Percentiles rank a stretch among this genome's conserved stretches.
These are phyloP conservation scores for Alternaria postmessia DNA, from an alignment of 2,329 filamentous ascomycete genomes.

Conservation along the genomic window DNA sequence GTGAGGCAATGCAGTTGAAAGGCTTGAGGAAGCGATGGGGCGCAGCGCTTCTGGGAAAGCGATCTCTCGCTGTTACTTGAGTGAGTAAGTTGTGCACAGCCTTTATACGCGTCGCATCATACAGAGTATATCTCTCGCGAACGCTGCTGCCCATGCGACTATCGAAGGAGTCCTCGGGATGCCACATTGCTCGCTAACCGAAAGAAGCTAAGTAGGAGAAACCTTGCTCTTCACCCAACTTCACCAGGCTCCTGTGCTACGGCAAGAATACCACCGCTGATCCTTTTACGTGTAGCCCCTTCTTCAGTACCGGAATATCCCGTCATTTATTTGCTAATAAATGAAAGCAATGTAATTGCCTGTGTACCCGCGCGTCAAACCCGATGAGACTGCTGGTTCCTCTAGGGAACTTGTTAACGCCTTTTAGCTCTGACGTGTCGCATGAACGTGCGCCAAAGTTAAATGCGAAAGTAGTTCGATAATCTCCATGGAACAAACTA, in stretches of 20 bases:
- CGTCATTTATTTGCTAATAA: accelerated
- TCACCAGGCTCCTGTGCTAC: not conserved
- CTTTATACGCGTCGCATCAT: no score
- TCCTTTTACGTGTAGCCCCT: not conserved
- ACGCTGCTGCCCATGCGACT: no score
- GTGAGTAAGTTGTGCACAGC: no score
- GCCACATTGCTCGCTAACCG: not conserved
- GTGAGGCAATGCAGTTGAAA: no score
- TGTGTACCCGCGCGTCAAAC: not conserved
- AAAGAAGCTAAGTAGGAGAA: not conserved
- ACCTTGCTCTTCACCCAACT: not conserved
- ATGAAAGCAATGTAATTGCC: not conserved
- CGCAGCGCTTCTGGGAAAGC: no score
- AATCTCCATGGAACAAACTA: not conserved
- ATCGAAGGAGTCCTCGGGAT: no score
- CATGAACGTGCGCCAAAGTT: not conserved
- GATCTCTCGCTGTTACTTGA: no score
- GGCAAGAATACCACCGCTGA: not conserved
- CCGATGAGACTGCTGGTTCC: no score
- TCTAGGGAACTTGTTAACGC: not conserved
- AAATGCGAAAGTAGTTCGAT: not conserved
- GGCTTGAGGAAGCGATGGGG: no score
- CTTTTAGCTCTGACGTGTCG: not conserved
- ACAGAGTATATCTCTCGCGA: no score
- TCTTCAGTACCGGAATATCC: not conserved